Conservation (phyloP, 179 eudicot species). For the Kewa caespitosa region DNA sequence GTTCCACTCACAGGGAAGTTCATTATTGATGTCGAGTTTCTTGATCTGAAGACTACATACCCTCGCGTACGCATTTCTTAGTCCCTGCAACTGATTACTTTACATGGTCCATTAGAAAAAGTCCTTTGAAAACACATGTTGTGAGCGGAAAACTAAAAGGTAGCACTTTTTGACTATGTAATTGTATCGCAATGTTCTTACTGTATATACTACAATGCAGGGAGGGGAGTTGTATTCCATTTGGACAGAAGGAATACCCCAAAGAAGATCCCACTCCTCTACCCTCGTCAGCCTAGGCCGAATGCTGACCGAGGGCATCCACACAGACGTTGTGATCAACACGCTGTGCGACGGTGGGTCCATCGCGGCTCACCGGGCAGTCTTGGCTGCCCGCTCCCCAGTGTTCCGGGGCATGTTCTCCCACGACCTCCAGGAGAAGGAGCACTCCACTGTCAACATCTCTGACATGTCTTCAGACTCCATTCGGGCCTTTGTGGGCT, state of each 20-base stretch:
- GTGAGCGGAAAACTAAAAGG: no score
- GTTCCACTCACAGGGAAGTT: constrained; percentile 71
- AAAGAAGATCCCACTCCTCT: constrained; percentile 39
- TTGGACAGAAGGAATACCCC: constrained; percentile 57
- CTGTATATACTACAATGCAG: constrained; percentile 29
- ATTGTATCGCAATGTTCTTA: neutral
- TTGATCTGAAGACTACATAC: constrained; percentile 64
- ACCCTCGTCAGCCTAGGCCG: constrained; percentile 55
- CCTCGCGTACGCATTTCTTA: constrained; percentile 47
- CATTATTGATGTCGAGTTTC: constrained; percentile 87
- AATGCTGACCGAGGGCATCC: constrained; percentile 76
- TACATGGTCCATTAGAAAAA: neutral
- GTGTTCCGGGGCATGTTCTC: constrained; percentile 84
- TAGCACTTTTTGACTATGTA: no score
- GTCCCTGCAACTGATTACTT: no score
- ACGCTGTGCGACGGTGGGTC: constrained; percentile 70
- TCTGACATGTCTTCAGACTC: constrained; percentile 74
- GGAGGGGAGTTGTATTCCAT: constrained; percentile 66
- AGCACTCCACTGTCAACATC: constrained; percentile 59
- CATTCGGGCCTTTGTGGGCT: constrained; percentile 64
- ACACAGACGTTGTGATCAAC: constrained; percentile 73
- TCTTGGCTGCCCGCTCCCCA: constrained; percentile 76
- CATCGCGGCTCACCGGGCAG: constrained; percentile 79
- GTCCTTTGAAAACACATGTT: neutral
- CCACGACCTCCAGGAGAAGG: constrained; percentile 74